Conservation (phyloP, 2,329 filamentous ascomycete genomes). For the Thielaviopsis populi region DNA sequence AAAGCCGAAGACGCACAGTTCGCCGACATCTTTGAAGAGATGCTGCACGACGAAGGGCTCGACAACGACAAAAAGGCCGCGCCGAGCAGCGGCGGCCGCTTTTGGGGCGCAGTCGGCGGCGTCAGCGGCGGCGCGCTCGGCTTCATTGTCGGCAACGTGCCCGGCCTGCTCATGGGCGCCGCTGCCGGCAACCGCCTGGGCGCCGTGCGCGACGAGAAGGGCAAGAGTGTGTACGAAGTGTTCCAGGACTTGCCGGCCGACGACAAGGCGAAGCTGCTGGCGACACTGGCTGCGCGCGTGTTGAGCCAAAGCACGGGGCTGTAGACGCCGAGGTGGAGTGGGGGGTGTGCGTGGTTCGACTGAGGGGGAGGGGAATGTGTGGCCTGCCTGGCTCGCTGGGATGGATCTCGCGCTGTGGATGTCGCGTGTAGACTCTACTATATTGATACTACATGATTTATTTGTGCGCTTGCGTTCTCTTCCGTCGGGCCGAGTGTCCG, state of each 20-base stretch:
- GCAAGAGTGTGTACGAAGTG: constrained; percentile 88
- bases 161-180: constrained; percentile 74
- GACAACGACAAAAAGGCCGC: constrained; percentile 36
- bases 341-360: not conserved
- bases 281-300: constrained; percentile 71
- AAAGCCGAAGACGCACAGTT: constrained; percentile 66
- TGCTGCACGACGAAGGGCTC: constrained; percentile 76
- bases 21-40: constrained; percentile 73
- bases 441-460: not conserved
- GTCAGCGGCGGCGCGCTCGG: constrained; percentile 79
- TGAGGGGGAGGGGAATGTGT: no score
- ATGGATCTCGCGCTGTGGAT: not conserved
- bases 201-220: constrained; percentile 72
- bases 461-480: not conserved
- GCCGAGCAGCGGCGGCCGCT: constrained; percentile 32
- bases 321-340: constrained; percentile 19
- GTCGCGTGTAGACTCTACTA: not conserved
- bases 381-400: not conserved
- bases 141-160: constrained; percentile 88
- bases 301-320: constrained; percentile 63
- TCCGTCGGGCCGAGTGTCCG: not conserved
- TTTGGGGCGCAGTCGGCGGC: constrained; percentile 79
- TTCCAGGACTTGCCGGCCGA: constrained; percentile 73
- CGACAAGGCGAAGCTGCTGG: constrained; percentile 67
- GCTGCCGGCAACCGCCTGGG: constrained; percentile 89